Evolutionary conservation across 768 basidiomycete species (phyloP).

Genomic region (Mycena sanguinolenta): DNA sequence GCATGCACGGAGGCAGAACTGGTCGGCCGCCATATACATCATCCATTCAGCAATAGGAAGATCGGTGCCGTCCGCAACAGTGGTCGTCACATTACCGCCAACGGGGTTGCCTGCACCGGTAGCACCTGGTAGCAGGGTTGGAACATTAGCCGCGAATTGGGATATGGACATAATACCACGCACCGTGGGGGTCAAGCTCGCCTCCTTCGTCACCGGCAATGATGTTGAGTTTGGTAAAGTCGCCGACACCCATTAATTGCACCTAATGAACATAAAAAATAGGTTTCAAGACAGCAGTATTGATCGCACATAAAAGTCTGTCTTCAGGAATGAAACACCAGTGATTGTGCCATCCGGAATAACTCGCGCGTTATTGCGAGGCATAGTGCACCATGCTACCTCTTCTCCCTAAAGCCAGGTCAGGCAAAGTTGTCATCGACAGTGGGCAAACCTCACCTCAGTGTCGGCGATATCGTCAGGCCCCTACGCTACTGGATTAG

Average conservation of each 20-base stretch:
- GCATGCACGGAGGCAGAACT: conserved; percentile 51
- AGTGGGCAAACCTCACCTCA: conserved; percentile 45
- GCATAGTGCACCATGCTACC: conserved; percentile 62
- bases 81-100: conserved; percentile 52
- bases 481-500: no score
- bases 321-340: conserved; percentile 62
- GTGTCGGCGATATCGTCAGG: conserved; percentile 50
- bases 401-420: conserved; percentile 48
- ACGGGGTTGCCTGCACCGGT: conserved; percentile 55
- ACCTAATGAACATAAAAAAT: conserved; percentile 61
- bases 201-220: conserved; percentile 56
- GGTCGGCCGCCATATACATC: no score
- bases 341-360: conserved; percentile 60
- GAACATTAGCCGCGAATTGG: conserved; percentile 54
- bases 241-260: conserved; percentile 57
- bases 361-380: conserved; percentile 59
- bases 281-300: conserved; percentile 57
- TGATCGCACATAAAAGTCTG: no score
- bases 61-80: conserved; percentile 47
- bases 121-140: conserved; percentile 26
- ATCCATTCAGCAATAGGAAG: conserved; percentile 49
- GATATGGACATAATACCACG: conserved; percentile 36
- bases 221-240: conserved; percentile 59
- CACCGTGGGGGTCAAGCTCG: conserved; percentile 62
- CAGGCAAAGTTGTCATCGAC: background rate